phyloP scores from a whole-genome alignment of 2,329 filamentous ascomycete species.

The Trichoderma simmonsii region DNA sequence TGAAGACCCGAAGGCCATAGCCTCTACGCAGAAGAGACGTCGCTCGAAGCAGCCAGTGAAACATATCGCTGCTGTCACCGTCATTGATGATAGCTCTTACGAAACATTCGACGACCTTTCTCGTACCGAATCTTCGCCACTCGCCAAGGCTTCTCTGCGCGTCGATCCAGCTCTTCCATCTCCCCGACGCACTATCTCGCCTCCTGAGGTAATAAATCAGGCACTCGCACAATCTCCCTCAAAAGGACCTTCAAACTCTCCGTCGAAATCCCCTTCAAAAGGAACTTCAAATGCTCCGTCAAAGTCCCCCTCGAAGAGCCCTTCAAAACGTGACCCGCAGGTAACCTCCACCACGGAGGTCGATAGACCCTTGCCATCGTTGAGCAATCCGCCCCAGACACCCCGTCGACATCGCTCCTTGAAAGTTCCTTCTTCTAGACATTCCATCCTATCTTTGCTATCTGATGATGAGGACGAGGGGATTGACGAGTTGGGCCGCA shows the following conservation, averaged over 20 bases:
- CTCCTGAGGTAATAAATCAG: background rate
- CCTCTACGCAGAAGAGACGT: background rate
- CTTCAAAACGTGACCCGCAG: conserved; percentile 19
- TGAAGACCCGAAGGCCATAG: background rate
- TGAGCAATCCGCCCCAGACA: conserved; percentile 26
- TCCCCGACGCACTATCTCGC: background rate
- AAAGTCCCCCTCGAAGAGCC: background rate
- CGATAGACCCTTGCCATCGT: conserved; percentile 14
- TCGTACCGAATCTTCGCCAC: background rate
- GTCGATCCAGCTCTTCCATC: background rate
- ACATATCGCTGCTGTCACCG: background rate
- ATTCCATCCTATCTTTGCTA: conserved; percentile 43
- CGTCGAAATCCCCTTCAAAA: background rate
- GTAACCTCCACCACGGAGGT: background rate
- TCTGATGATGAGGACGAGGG: conserved; percentile 36
- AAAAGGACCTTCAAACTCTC: background rate
- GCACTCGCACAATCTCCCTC: background rate
- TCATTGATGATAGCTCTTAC: conserved; percentile 13
- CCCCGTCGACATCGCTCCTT: conserved; percentile 26
- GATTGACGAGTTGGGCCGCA: conserved; percentile 32
- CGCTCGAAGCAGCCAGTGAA: background rate
- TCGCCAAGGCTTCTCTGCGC: background rate
- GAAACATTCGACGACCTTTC: conserved; percentile 5
- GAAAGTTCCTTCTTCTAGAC: conserved; percentile 31
- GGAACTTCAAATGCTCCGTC: background rate